Base-by-base conservation (phyloP, 208 protist genomes). In the Trypanosoma cruzi region DNA sequence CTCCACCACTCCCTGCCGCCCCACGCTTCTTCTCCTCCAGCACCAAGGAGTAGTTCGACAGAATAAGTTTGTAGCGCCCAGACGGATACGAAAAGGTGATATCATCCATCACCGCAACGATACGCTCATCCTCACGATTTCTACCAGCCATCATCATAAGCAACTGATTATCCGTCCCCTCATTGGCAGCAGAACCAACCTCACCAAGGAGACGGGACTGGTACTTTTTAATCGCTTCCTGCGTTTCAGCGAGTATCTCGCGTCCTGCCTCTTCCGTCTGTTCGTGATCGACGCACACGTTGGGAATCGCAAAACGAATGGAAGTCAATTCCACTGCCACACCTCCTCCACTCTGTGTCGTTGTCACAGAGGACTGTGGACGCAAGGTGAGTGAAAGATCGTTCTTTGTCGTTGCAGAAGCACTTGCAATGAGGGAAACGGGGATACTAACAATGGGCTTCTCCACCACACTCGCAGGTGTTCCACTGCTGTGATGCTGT, bases 281-380 rank as follows among this genome's bases (percentile, higher is more conserved):
- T 26, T 96, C 91, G 57, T 92, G 92, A 46, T 86, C 91, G 11
- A 93, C 79, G 56, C 86, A 93, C 7, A 88, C 75, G 70, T 94
- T 86, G 4, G 91, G 91, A 48, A 96, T 85, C 18, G 86, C 88
- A 72, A 96, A 94, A 60, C 88, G 86, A 7, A 94, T 67, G 2
- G 85, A 88, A 22, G 82, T 84, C 52, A 96, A 64, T 63, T 96
- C 84, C 71, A 94, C 2, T 0, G 62, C 42, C 6, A 79, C 58
- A 26, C 48, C 32, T 20, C 73, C 34, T 20, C 66, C 29, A 56
- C 48, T 10, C 16, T 48, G 44, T 5, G 63, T 73, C 4, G 36
- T 24, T 7, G 68, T 64, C 0, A 63, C 49, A 1, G 79, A 82
- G 22, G 76, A 20, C 28, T 80, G 56, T 14, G 87, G 84, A 24